These are phyloP conservation scores for Phytophthora agathidicida DNA, from an alignment of 352 stramenopile species.

Conservation along the genomic window DNA sequence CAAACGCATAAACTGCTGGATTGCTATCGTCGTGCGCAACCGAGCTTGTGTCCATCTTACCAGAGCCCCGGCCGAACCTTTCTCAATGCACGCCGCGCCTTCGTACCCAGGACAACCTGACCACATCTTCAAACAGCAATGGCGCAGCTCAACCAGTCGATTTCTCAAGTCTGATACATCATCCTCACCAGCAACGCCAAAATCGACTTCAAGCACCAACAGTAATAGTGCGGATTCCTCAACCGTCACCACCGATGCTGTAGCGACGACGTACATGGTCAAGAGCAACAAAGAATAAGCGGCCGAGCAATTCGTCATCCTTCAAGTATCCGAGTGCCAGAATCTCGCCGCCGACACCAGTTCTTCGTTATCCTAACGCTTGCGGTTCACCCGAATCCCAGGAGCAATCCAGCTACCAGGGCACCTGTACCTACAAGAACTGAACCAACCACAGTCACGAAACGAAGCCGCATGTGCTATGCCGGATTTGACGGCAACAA, in stretches of 20 bases:
- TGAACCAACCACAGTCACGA: constrained; percentile 64
- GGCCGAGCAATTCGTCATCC: constrained; percentile 55
- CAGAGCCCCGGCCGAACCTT: constrained; percentile 73
- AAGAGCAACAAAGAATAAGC: constrained; percentile 58
- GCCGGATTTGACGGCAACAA: constrained; percentile 53
- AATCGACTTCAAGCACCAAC: constrained; percentile 3
- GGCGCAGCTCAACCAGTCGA: too few species aligned
- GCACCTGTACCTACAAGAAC: constrained; percentile 74
- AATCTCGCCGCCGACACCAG: constrained; percentile 62
- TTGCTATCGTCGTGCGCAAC: constrained; percentile 73
- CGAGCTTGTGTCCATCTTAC: constrained; percentile 80
- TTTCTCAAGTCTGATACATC: too few species aligned
- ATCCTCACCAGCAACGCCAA: too few species aligned
- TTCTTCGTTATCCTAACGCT: constrained; percentile 43
- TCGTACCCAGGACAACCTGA: constrained; percentile 67
- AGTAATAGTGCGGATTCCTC: constrained; percentile 26
- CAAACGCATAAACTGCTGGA: too few species aligned
- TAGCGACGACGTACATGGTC: constrained; percentile 45
- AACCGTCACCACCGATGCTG: constrained; percentile 27
- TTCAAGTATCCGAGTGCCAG: constrained; percentile 64
- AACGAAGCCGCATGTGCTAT: constrained; percentile 60
- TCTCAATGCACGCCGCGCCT: constrained; percentile 84
- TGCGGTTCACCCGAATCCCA: constrained; percentile 48
- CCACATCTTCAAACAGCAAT: constrained; percentile 22
- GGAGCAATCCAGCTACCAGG: constrained; percentile 67